A percentile compares a stretch with the other conserved stretches of the same genome.
phyloP scores from a whole-genome alignment of 352 stramenopile genomes.

The Plasmopara viticola region DNA sequence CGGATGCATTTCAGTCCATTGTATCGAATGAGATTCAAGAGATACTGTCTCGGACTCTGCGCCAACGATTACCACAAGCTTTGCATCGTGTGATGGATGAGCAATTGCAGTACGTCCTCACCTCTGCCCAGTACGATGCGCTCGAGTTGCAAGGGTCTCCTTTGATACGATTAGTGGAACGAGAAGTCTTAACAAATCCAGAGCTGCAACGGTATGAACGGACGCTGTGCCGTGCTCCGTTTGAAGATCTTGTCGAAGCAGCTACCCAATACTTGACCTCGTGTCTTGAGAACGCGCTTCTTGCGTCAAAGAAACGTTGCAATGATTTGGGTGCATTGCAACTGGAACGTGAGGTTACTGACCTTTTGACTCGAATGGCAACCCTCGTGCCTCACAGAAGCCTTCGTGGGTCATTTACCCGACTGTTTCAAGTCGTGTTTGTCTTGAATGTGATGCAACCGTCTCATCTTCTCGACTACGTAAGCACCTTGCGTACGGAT shows the following conservation, averaged over 20 bases:
- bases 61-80: constrained; percentile 37
- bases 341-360: constrained; percentile 65
- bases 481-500: constrained; percentile 41
- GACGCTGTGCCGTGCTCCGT: constrained; percentile 48
- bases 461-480: constrained; percentile 62
- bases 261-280: constrained; percentile 52
- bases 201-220: constrained; percentile 54
- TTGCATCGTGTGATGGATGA: constrained; percentile 43
- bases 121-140: constrained; percentile 54
- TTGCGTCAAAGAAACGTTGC: constrained; percentile 51
- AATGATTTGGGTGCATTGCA: constrained; percentile 79
- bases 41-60: constrained; percentile 42
- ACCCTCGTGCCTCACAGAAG: constrained; percentile 48
- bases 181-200: constrained; percentile 62
- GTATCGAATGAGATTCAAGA: constrained; percentile 67
- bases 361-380: constrained; percentile 49
- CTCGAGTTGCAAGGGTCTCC: constrained; percentile 56
- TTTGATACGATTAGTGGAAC: constrained; percentile 56
- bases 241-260: constrained; percentile 60
- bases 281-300: constrained; percentile 48
- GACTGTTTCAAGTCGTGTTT: constrained; percentile 72
- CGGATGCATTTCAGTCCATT: constrained; percentile 62
- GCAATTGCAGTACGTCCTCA: constrained; percentile 57
- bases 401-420: constrained; percentile 57
- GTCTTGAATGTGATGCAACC: constrained; percentile 79